Conservation (phyloP, 805 yeast species). For the Myxozyma geophila region DNA sequence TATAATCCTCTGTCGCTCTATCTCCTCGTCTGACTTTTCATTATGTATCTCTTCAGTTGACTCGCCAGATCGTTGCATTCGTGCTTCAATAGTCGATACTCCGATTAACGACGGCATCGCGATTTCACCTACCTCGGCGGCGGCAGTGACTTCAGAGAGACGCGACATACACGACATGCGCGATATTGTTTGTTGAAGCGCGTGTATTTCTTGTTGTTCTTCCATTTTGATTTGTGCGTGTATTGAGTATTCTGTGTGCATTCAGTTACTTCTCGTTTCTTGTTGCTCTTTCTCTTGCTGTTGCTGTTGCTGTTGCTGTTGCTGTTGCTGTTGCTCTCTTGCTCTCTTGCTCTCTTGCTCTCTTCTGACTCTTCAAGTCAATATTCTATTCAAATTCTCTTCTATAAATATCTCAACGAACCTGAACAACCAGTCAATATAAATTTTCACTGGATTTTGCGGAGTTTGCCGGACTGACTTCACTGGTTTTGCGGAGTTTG, state of each 20-base stretch:
- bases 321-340: too few species aligned
- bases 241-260: background rate
- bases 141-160: conserved; percentile 10
- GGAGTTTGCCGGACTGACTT: too few species aligned
- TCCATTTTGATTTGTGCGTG: background rate
- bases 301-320: too few species aligned
- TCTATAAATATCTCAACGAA: too few species aligned
- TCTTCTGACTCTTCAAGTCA: too few species aligned
- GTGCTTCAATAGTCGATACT: conserved; percentile 3
- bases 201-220: background rate
- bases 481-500: too few species aligned
- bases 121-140: conserved; percentile 10
- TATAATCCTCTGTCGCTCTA: background rate
- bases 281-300: too few species aligned
- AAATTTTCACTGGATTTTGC: too few species aligned
- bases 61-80: background rate
- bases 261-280: too few species aligned
- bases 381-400: too few species aligned
- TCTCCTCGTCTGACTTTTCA: background rate
- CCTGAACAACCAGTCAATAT: too few species aligned
- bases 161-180: background rate
- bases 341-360: too few species aligned
- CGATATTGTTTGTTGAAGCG: background rate
- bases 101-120: conserved; percentile 13
- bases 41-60: background rate